These are phyloP conservation scores for Naegleria fowleri DNA, from an alignment of 208 protist genomes.

Conservation along the genomic window DNA sequence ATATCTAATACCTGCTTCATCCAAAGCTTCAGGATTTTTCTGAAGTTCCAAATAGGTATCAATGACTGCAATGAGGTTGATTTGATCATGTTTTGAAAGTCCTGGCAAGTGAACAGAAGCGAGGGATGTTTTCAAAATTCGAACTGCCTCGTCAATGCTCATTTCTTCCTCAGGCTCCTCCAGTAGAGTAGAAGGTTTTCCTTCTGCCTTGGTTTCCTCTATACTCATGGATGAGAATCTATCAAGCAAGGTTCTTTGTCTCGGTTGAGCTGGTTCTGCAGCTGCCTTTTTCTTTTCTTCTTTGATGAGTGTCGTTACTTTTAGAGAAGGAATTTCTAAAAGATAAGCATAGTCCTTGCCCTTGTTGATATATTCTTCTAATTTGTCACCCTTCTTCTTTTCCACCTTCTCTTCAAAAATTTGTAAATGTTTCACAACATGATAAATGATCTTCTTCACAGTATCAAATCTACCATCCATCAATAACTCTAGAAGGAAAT, in stretches of 20 bases:
- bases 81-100: neutral
- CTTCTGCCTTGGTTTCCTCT: neutral
- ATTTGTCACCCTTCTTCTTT: neutral
- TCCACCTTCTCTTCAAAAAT: neutral
- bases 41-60: neutral
- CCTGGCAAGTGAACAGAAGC: neutral
- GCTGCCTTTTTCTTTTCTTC: neutral
- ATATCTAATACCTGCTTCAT: neutral
- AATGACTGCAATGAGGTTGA: neutral
- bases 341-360: neutral
- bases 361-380: neutral
- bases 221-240: neutral
- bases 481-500: neutral
- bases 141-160: neutral
- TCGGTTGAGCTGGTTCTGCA: neutral
- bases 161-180: neutral
- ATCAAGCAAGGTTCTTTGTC: neutral
- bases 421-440: neutral
- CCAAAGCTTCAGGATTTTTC: neutral
- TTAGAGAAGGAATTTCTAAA: neutral
- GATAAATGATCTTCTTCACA: neutral
- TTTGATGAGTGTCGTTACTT: neutral
- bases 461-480: neutral
- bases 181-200: neutral
- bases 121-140: neutral